Percentiles rank a stretch among this genome's conserved stretches.
Evolutionary conservation across 1,139 yeast species (phyloP).

Genomic region (Kodamaea plutei): DNA sequence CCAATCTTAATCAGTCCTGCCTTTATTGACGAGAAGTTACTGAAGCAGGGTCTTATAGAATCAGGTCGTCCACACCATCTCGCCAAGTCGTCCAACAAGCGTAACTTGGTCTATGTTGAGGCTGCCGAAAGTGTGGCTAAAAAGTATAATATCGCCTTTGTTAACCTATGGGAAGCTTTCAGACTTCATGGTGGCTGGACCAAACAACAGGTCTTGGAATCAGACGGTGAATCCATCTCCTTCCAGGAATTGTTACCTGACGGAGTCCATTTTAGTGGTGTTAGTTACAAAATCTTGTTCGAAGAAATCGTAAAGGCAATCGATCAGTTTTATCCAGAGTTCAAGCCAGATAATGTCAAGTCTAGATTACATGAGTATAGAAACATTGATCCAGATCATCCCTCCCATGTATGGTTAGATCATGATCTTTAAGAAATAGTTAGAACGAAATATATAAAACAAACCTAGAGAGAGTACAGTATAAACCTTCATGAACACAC

Average conservation of each 20-base stretch:
- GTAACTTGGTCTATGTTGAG: slow-evolving; percentile 46
- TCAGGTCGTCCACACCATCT: slow-evolving; percentile 12
- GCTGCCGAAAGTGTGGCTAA: slow-evolving; percentile 45
- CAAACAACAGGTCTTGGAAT: slow-evolving; percentile 12
- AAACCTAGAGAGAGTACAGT: no score
- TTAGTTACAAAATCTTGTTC: slow-evolving; percentile 54
- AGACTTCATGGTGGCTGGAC: slow-evolving; percentile 18
- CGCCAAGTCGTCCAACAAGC: slow-evolving; percentile 19
- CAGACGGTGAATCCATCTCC: slow-evolving; percentile 2
- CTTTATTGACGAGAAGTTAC: slow-evolving; percentile 39
- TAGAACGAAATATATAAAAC: no score
- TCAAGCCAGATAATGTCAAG: slow-evolving; percentile 33
- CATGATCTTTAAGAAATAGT: no score
- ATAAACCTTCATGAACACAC: no score
- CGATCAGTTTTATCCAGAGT: slow-evolving; percentile 42
- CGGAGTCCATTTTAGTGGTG: slow-evolving; percentile 66
- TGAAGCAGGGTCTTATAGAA: slow-evolving; percentile 7
- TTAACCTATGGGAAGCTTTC: slow-evolving; percentile 51
- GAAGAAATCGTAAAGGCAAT: slow-evolving; percentile 39
- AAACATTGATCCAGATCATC: not conserved
- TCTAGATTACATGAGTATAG: slow-evolving; percentile 27
- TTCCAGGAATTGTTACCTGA: slow-evolving; percentile 27
- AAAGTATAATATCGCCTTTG: slow-evolving; percentile 44
- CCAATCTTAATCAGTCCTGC: slow-evolving; percentile 64
- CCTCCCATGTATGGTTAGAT: not conserved